Conservation (phyloP, 2,329 filamentous ascomycete genomes). For the Cladosporium sp. region DNA sequence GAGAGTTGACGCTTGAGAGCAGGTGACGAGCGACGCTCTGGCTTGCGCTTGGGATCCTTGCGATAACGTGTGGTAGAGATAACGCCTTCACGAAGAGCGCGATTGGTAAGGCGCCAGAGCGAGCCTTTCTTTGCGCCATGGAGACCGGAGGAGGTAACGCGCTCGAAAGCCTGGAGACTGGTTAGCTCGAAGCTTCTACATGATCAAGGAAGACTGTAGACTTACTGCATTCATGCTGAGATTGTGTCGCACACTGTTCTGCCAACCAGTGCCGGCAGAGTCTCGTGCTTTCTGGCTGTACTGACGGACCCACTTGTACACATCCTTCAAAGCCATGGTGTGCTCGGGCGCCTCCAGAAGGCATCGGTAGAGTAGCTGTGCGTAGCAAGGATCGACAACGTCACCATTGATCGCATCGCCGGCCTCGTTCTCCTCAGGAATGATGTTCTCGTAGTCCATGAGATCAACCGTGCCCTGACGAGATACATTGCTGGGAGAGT, state of each 20-base stretch:
- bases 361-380: conserved; percentile 72
- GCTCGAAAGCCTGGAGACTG: conserved; percentile 50
- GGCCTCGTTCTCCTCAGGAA: conserved; percentile 1
- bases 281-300: conserved; percentile 72
- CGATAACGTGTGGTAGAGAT: conserved; percentile 71
- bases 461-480: neutral
- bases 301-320: conserved; percentile 84
- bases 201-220: neutral
- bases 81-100: conserved; percentile 67
- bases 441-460: conserved; percentile 2
- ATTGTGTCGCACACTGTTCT: conserved; percentile 94
- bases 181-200: neutral
- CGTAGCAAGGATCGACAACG: conserved; percentile 53
- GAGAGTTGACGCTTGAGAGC: conserved; percentile 41
- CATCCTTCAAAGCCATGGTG: conserved; percentile 75
- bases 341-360: conserved; percentile 63
- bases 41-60: conserved; percentile 44
- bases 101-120: conserved; percentile 72
- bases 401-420: conserved; percentile 16
- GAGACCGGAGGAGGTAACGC: conserved; percentile 37
- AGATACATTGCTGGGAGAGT: neutral
- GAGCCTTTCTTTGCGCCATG: conserved; percentile 60
- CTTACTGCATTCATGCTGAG: conserved; percentile 90
- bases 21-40: conserved; percentile 22
- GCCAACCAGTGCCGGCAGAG: conserved; percentile 65